These are phyloP conservation scores for Cymbopogon flexuosus DNA, from an alignment of 202 grass and related monocot species.

Conservation along the genomic window DNA sequence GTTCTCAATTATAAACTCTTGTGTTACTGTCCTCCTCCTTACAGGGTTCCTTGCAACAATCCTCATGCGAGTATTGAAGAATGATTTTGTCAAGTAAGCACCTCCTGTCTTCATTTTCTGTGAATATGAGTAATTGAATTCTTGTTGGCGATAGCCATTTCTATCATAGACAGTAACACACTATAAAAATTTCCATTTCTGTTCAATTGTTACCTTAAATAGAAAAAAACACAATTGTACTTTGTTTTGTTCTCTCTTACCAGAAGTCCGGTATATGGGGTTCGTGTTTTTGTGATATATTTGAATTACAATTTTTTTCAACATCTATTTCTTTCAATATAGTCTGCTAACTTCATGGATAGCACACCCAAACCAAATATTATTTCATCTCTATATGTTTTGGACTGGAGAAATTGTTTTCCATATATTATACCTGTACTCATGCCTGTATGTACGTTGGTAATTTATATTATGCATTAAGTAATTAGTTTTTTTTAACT, in stretches of 20 bases:
- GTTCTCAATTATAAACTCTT: conserved; percentile 98
- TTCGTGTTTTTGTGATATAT: not conserved
- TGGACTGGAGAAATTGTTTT: not conserved
- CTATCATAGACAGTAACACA: not conserved
- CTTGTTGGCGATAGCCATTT: not conserved
- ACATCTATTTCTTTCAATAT: not conserved
- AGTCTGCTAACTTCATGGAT: not conserved
- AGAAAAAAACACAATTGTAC: not conserved
- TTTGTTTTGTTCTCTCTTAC: not conserved
- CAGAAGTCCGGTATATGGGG: too few relatives aligned
- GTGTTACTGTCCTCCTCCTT: conserved; percentile 88
- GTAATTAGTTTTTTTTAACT: not conserved
- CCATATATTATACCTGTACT: not conserved
- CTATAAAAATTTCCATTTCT: not conserved
- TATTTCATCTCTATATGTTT: not conserved
- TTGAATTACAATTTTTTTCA: not conserved
- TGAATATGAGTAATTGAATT: not conserved
- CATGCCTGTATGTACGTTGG: not conserved
- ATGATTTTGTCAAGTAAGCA: conserved; percentile 93
- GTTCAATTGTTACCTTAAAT: not conserved
- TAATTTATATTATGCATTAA: not conserved
- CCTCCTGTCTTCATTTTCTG: not conserved
- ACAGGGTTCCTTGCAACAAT: conserved; percentile 94
- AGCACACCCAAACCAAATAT: not conserved
- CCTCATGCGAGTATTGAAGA: conserved; percentile 96